Percentiles rank a stretch among this genome's conserved stretches.
These are phyloP conservation scores for Mycosphaerelloides madeirae DNA, from an alignment of 2,329 filamentous ascomycete species.

Conservation along the genomic window DNA sequence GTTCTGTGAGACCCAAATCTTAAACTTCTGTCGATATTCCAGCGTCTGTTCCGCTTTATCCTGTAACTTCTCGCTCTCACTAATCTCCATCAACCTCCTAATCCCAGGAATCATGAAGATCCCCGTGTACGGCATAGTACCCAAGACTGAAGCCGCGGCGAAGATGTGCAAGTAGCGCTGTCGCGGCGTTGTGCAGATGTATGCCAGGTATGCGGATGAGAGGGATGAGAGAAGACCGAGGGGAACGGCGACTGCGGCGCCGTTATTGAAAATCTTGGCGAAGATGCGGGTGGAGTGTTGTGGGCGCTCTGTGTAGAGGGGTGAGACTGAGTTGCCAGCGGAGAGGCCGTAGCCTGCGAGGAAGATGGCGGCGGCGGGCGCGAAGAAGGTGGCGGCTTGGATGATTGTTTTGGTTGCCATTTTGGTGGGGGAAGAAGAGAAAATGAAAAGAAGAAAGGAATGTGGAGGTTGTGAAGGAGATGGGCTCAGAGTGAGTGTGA, in stretches of 20 bases:
- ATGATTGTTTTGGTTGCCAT: slow-evolving; percentile 4
- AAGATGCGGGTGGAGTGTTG: slow-evolving; percentile 4
- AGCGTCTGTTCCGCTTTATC: slow-evolving; percentile 14
- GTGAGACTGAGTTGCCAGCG: slow-evolving; percentile 1
- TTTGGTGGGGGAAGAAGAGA: neutral
- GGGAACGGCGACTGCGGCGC: slow-evolving; percentile 1
- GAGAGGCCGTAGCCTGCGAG: slow-evolving; percentile 11
- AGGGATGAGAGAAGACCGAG: neutral
- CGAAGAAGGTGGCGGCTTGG: slow-evolving; percentile 4
- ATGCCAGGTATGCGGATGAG: neutral
- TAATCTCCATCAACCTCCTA: slow-evolving; percentile 14
- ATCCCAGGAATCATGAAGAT: slow-evolving; percentile 10
- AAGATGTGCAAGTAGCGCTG: neutral
- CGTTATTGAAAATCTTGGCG: slow-evolving; percentile 1
- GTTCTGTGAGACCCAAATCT: slow-evolving; percentile 9
- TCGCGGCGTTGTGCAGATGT: neutral
- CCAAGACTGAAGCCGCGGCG: neutral
- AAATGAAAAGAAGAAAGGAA: too few relatives aligned
- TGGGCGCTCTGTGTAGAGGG: slow-evolving; percentile 4
- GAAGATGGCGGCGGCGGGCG: slow-evolving; percentile 9
- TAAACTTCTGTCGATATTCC: slow-evolving; percentile 14
- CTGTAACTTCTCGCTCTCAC: slow-evolving; percentile 7
- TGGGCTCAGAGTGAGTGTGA: too few relatives aligned
- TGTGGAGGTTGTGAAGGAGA: too few relatives aligned
- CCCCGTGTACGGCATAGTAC: slow-evolving; percentile 1